These are phyloP conservation scores for Macrolepiota dolichaula DNA, from an alignment of 768 basidiomycete genomes.

Conservation along the genomic window DNA sequence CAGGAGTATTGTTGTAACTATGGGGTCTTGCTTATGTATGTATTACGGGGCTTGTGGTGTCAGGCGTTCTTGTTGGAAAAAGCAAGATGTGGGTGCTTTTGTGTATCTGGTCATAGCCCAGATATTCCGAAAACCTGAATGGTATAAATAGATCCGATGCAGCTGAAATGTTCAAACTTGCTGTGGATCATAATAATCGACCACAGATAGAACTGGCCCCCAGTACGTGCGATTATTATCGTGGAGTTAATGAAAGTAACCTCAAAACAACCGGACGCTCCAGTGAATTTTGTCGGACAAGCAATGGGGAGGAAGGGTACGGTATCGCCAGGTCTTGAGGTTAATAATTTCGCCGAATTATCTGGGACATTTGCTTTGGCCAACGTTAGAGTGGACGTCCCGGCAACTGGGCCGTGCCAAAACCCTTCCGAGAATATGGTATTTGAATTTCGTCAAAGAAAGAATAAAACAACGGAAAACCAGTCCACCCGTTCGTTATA, in stretches of 20 bases:
- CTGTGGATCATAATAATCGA: slow-evolving; percentile 48
- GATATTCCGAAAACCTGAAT: slow-evolving; percentile 12
- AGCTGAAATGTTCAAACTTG: slow-evolving; percentile 56
- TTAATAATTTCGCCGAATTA: background rate
- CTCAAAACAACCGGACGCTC: background rate
- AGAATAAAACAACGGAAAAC: too few relatives aligned
- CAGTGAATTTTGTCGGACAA: background rate
- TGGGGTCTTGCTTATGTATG: too few relatives aligned
- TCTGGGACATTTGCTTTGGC: too few relatives aligned
- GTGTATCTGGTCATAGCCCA: background rate
- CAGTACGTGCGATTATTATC: slow-evolving; percentile 19
- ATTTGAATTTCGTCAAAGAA: too few relatives aligned
- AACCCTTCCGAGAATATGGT: too few relatives aligned
- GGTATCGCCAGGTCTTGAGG: background rate
- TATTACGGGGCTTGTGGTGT: slow-evolving; percentile 18
- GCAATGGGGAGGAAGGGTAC: background rate
- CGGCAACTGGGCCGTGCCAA: too few relatives aligned
- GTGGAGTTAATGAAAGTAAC: background rate
- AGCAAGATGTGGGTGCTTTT: slow-evolving; percentile 24
- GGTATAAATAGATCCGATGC: slow-evolving; percentile 59
- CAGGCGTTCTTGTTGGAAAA: slow-evolving; percentile 25
- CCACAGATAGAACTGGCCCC: slow-evolving; percentile 44
- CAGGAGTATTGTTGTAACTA: slow-evolving; percentile 6
- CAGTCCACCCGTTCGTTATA: too few relatives aligned
- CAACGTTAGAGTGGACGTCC: too few relatives aligned